phyloP scores from a whole-genome alignment of 1,284 basidiomycete species.

The Mycena citricolor region DNA sequence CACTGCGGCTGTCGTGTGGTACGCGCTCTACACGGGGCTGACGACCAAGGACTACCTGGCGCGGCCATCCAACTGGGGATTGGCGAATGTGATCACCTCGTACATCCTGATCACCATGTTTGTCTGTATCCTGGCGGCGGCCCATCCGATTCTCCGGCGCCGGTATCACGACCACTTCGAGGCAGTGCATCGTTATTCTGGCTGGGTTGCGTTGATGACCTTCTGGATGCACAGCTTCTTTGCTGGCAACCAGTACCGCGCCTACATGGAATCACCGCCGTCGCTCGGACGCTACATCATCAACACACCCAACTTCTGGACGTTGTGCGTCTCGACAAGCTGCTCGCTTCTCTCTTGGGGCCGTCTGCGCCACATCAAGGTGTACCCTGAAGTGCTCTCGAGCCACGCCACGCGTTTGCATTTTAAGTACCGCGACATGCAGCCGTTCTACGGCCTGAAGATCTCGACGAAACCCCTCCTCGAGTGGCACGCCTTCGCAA shows the following conservation, averaged over 20 bases:
- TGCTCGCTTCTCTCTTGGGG: constrained; percentile 49
- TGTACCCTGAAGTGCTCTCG: constrained; percentile 54
- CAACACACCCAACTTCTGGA: constrained; percentile 28
- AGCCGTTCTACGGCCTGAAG: constrained; percentile 17
- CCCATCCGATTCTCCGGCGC: constrained; percentile 47
- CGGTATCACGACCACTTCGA: constrained; percentile 54
- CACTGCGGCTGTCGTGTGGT: constrained; percentile 55
- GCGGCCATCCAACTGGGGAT: constrained; percentile 39
- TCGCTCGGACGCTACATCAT: constrained; percentile 37
- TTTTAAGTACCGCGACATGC: constrained; percentile 46
- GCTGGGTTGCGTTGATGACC: constrained; percentile 52
- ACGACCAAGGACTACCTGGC: constrained; percentile 47
- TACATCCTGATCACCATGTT: constrained; percentile 52
- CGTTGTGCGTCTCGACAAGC: constrained; percentile 27
- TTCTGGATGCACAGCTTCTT: constrained; percentile 54
- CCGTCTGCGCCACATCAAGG: constrained; percentile 51
- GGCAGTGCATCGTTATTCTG: constrained; percentile 54
- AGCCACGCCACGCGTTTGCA: constrained; percentile 56
- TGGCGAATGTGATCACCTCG: constrained; percentile 49
- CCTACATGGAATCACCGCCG: constrained; percentile 51
- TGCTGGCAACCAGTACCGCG: constrained; percentile 55
- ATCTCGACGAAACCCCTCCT: constrained; percentile 48
- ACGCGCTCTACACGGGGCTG: constrained; percentile 52
- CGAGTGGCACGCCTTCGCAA: constrained; percentile 65
- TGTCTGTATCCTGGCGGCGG: constrained; percentile 47